phyloP scores from a whole-genome alignment of 2,329 filamentous ascomycete genomes.

The Lachnum nothofagi region DNA sequence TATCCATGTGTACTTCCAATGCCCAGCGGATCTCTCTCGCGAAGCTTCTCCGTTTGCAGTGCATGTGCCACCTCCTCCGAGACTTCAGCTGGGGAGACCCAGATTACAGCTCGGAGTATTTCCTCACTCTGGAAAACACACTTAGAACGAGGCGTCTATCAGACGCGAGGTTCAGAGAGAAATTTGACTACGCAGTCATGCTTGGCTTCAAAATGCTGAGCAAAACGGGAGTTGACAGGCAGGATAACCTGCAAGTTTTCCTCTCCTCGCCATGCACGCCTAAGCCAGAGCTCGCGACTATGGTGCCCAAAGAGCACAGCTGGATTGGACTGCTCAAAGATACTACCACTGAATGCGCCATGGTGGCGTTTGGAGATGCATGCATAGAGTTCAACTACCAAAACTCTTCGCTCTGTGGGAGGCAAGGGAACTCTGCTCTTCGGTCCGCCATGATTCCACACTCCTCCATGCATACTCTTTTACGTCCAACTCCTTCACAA shows the following conservation, averaged over 20 bases:
- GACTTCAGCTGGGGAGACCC: slow-evolving; percentile 6
- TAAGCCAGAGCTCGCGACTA: slow-evolving; percentile 11
- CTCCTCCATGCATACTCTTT: neutral
- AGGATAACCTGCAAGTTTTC: slow-evolving; percentile 8
- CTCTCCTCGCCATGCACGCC: slow-evolving; percentile 10
- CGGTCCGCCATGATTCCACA: neutral
- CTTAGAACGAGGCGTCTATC: neutral
- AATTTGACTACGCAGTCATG: slow-evolving; percentile 11
- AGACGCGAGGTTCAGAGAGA: slow-evolving; percentile 5
- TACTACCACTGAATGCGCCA: slow-evolving; percentile 5
- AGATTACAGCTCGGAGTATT: slow-evolving; percentile 2
- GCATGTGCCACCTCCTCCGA: slow-evolving; percentile 7
- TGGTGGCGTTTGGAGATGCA: slow-evolving; percentile 6
- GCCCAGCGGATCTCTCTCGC: slow-evolving; percentile 5
- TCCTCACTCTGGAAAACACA: slow-evolving; percentile 5
- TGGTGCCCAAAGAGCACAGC: slow-evolving; percentile 7
- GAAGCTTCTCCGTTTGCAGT: slow-evolving; percentile 3
- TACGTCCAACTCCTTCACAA: neutral
- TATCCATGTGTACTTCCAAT: too few species aligned
- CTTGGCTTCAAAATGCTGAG: slow-evolving; percentile 13
- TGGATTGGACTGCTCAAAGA: slow-evolving; percentile 12
- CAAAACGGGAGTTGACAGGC: slow-evolving; percentile 8
- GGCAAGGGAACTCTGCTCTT: slow-evolving; percentile 3
- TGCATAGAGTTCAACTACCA: slow-evolving; percentile 7
- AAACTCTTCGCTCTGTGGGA: neutral